Evolutionary conservation across 2,329 filamentous ascomycete species (phyloP), one percentile per base, ranked within the genome.

Genomic region (Zymoseptoria brevis): DNA sequence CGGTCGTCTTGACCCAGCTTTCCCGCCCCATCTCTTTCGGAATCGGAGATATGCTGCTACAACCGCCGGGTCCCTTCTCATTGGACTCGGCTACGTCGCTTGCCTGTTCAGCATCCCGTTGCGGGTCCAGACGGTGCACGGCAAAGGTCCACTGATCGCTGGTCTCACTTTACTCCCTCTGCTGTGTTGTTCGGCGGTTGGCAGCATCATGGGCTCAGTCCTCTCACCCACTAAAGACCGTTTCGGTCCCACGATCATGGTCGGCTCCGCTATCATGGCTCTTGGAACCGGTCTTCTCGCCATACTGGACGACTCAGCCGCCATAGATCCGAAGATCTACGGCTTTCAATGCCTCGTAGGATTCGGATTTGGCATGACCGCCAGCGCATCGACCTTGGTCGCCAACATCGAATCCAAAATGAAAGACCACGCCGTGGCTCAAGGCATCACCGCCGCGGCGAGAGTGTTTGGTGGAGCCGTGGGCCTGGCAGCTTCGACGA

Each of bases 71-170:
- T 55, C 65, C 0, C 48, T 64, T 8, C 53, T 64, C 30, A 60
- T 54, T 22, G 67, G 67, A 3, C 66, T 65, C 57, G 59, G 58
- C n/a, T 68, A 58, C 58, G 61, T 63, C 50, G 50, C 63, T 24
- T 56, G 64, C 51, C 49, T 69, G 16, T 58, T 67, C 55, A 60
- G 63, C 35, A 53, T 68, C 5, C 67, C 67, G 16, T 50, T 66
- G 22, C 63, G 65, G 24, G 63, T 67, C 13, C 65, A 69, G 54
- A 60, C 63, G 24, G 63, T 68, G 11, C 63, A 63, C 55, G 57
- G 57, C 19, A 55, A 65, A 21, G 62, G 51, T 7, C 57, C 66
- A n/a, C 56, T 65, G 0, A 57, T 57, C 9, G 63, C 67, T 13
- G 67, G 67, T 19, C 22, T 68, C 16, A 52, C 54, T 3, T 55